Evolutionary conservation across 352 stramenopile genomes (phyloP), one percentile per base, ranked within the genome.

Genomic region (Pythium apleroticum): DNA sequence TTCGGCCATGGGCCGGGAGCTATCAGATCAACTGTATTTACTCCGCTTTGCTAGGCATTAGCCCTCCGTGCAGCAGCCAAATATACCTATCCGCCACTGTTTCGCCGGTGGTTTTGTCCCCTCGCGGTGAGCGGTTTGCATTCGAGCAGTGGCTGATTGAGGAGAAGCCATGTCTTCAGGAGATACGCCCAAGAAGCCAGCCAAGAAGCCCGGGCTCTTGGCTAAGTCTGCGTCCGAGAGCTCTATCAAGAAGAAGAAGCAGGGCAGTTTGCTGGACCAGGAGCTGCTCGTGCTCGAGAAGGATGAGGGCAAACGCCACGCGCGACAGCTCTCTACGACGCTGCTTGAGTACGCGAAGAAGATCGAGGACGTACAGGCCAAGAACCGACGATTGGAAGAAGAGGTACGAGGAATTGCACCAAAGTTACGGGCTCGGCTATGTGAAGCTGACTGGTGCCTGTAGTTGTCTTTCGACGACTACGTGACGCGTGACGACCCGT

Each of bases 391-490:
- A 11, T 72, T 95, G 7, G 84, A 91, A 62, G 73, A 92, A 68
- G 82, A 95, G 77, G 85, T 90, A 60, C 12, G 41, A 33, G 48
- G 22, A 33, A 25, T 55, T 5, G 20, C n/a, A n/a, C n/a, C n/a
- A 9, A 30, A 10, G 10, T 7, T 6, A 35, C 25, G 22, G 15
- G 15, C 25, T 24, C 19, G 4, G 11, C 15, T 28, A 1, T n/a
- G n/a, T n/a, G n/a, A n/a, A n/a, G n/a, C 30, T 24, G 11, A 24
- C 5, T 17, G 11, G 2, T 61, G 28, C 1, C 27, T 35, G 9
- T 55, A 93, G 86, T 74, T 93, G 4, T 82, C 85, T 43, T 92
- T 95, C 55, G 84, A 95, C 56, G 74, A 88, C 56, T 68, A 90
- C 49, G 76, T 80, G 28, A 73, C 76, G 1, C 80, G 86, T 9